A percentile compares a stretch with the other conserved stretches of the same genome.
These are phyloP conservation scores for Cudoniella acicularis DNA, from an alignment of 495 filamentous ascomycete genomes.

Conservation along the genomic window DNA sequence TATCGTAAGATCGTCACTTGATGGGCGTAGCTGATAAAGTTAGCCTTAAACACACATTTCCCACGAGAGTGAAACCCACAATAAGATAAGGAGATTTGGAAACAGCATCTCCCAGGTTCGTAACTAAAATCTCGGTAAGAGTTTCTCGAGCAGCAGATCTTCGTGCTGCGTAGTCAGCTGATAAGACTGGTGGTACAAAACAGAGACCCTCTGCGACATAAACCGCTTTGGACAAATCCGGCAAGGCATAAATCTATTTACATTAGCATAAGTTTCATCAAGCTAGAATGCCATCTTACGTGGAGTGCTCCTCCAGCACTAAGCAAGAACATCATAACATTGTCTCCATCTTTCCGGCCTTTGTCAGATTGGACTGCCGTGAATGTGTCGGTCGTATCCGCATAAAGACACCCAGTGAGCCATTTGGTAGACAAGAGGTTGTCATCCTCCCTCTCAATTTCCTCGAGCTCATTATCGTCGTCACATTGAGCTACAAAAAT, in stretches of 20 bases:
- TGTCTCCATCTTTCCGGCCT: slow-evolving; percentile 37
- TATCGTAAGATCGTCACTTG: slow-evolving; percentile 76
- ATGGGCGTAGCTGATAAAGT: slow-evolving; percentile 61
- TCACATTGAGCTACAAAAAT: slow-evolving; percentile 72
- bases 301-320: slow-evolving; percentile 66
- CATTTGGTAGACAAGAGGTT: slow-evolving; percentile 58
- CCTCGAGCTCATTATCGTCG: slow-evolving; percentile 79
- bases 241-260: slow-evolving; percentile 58
- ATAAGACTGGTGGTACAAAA: slow-evolving; percentile 73
- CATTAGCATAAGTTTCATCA: not conserved
- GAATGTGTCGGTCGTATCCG: slow-evolving; percentile 59
- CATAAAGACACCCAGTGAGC: slow-evolving; percentile 76
- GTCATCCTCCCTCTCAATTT: slow-evolving; percentile 59
- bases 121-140: slow-evolving; percentile 72
- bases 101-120: slow-evolving; percentile 75
- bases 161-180: slow-evolving; percentile 61
- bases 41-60: slow-evolving; percentile 11
- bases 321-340: slow-evolving; percentile 69
- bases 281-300: slow-evolving; percentile 44
- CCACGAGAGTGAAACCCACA: slow-evolving; percentile 40
- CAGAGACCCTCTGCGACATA: slow-evolving; percentile 68
- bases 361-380: slow-evolving; percentile 34
- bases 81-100: slow-evolving; percentile 74
- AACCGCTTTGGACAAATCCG: slow-evolving; percentile 54
- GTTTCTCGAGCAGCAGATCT: slow-evolving; percentile 66